Percentiles rank a stretch among this genome's conserved stretches.
These are phyloP conservation scores for Blastomyces parvus DNA, from an alignment of 2,329 filamentous ascomycete species.

Conservation along the genomic window DNA sequence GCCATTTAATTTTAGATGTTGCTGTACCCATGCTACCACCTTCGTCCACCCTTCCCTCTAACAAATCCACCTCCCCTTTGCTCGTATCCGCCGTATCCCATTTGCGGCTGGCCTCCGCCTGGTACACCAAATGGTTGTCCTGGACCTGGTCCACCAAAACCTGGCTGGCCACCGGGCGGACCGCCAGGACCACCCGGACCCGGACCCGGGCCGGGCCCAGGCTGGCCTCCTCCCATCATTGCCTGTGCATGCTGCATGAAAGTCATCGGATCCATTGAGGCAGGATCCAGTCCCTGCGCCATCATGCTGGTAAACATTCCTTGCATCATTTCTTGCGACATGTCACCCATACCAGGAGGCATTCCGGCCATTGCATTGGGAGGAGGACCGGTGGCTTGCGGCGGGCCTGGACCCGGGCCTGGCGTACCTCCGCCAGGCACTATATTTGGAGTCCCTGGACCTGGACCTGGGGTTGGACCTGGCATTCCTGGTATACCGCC, in stretches of 20 bases:
- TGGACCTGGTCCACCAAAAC: constrained; percentile 27
- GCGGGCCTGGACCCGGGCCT: constrained; percentile 12
- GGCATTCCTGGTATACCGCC: constrained; percentile 31
- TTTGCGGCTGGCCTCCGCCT: constrained; percentile 32
- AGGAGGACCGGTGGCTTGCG: constrained; percentile 13
- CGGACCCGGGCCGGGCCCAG: constrained; percentile 19
- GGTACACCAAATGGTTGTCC: constrained; percentile 28
- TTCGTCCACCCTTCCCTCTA: constrained; percentile 27
- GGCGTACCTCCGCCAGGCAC: constrained; percentile 4
- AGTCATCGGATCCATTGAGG: constrained; percentile 44
- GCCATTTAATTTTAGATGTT: not conserved
- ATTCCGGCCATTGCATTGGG: constrained; percentile 28
- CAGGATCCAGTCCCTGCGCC: constrained; percentile 45
- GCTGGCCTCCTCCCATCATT: constrained; percentile 38
- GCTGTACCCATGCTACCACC: constrained; percentile 25
- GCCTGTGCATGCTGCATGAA: constrained; percentile 47
- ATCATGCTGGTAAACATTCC: constrained; percentile 49
- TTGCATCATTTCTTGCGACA: constrained; percentile 49
- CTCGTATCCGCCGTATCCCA: constrained; percentile 36
- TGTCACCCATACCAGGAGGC: constrained; percentile 41
- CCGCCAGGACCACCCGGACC: constrained; percentile 19
- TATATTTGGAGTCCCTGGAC: constrained; percentile 6
- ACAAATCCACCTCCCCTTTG: constrained; percentile 31
- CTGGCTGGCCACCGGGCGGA: constrained; percentile 28
- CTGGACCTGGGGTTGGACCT: constrained; percentile 19